Evolutionary conservation across 108 stramenopile genomes (phyloP).

Genomic region (Pelagomonas calceolata): DNA sequence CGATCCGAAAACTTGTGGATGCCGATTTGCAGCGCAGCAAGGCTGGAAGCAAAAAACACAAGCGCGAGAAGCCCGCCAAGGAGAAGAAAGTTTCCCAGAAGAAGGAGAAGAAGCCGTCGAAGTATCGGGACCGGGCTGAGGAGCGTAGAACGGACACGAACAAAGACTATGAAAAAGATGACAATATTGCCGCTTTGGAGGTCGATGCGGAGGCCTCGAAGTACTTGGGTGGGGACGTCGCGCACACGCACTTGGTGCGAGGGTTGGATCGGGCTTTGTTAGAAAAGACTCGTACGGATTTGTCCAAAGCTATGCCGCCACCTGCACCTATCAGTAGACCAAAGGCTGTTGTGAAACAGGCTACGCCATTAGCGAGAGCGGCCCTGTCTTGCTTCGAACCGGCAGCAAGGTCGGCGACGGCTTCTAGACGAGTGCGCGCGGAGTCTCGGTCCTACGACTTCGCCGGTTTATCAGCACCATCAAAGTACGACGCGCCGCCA

Average conservation of each 20-base stretch:
- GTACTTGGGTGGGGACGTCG: conserved; percentile 70
- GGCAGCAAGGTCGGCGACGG: no score
- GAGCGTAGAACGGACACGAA: conserved; percentile 59
- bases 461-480: no score
- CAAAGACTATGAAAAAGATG: conserved; percentile 19
- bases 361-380: no score
- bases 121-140: conserved; percentile 67
- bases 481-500: no score
- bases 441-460: no score
- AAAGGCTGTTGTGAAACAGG: no score
- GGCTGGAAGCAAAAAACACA: neutral
- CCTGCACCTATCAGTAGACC: no score
- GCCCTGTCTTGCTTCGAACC: no score
- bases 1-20: neutral
- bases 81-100: neutral
- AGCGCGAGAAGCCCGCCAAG: no score
- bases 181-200: conserved; percentile 7
- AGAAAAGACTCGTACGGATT: conserved; percentile 52
- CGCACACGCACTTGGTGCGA: conserved; percentile 75
- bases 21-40: neutral
- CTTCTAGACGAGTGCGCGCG: no score
- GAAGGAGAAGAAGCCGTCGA: neutral
- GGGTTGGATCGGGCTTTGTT: conserved; percentile 74
- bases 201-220: conserved; percentile 55
- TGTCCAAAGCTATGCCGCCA: no score